Evolutionary conservation across 495 filamentous ascomycete genomes (phyloP), one percentile per base, ranked within the genome.

Genomic region (Collariella sp.): DNA sequence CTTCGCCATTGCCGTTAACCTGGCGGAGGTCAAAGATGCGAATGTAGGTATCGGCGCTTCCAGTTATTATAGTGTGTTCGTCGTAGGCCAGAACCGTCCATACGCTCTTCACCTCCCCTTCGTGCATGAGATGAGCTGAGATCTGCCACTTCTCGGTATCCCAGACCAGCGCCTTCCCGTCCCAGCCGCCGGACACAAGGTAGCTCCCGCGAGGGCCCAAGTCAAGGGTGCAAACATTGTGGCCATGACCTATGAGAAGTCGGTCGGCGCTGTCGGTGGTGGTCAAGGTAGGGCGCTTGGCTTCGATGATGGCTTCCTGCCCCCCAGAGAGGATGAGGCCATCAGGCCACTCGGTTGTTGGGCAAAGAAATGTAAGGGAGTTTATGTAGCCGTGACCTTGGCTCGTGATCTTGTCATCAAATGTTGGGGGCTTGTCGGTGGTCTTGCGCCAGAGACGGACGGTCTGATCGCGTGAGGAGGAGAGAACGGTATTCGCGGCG

Each of bases 151-250:
- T 85, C 7, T 82, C 81, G 33, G 86, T 67, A 42, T 62, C 74
- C 88, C 88, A 96, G 52, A 95, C 63, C 29, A 87, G 81, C 12
- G 86, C 88, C 35, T 89, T 84, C 36, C 80, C 79, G 67, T 99
- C 94, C 94, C 94, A 99, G 66, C 89, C 85, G n/a, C 89, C 93
- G 62, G 91, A 96, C 39, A 96, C 83, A 46, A 97, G 77, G 64
- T 80, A 84, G 16, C 69, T 78, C 2, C 81, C 82, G 48, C 85
- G 81, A 6, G 82, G 76, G 40, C 80, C 83, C 5, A 86, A 83
- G 64, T 96, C 89, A 26, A 99, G 69, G 1, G 91, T 74, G 64
- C 91, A 96, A 29, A 99, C 80, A 57, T 96, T 97, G 55, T 84
- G 77, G 13, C 76, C 72, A 65, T 99, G 94, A 16, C 94, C 94